phyloP scores from a whole-genome alignment of 1,284 basidiomycete genomes.

The Pterulicium gracile region DNA sequence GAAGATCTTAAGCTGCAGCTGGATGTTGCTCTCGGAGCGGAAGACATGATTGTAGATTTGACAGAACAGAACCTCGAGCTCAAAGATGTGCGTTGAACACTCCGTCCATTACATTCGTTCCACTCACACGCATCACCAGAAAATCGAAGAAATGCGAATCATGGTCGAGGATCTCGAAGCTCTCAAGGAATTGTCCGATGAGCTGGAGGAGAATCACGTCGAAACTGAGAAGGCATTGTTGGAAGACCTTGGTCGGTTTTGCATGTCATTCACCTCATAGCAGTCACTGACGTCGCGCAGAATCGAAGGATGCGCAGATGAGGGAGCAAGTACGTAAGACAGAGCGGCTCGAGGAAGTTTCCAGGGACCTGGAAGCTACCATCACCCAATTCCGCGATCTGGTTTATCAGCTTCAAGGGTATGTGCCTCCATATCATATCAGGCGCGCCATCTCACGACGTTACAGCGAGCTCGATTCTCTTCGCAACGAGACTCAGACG shows the following conservation, averaged over 20 bases:
- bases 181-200: slow-evolving; percentile 92
- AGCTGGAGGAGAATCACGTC: slow-evolving; percentile 93
- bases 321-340: slow-evolving; percentile 59
- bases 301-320: slow-evolving; percentile 60
- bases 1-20: slow-evolving; percentile 93
- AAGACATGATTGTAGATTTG: slow-evolving; percentile 92
- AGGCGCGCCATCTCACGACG: slow-evolving; percentile 5
- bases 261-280: neutral
- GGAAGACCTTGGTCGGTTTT: slow-evolving; percentile 72
- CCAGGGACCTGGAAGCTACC: slow-evolving; percentile 79
- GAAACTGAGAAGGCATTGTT: slow-evolving; percentile 91
- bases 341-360: slow-evolving; percentile 62
- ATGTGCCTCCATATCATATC: slow-evolving; percentile 12
- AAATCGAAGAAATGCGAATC: slow-evolving; percentile 93
- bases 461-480: slow-evolving; percentile 68
- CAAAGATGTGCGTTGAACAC: slow-evolving; percentile 51
- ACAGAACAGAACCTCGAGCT: slow-evolving; percentile 91
- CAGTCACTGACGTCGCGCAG: slow-evolving; percentile 27
- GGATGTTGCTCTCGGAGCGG: slow-evolving; percentile 90
- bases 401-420: slow-evolving; percentile 77
- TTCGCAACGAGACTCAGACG: slow-evolving; percentile 76
- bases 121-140: slow-evolving; percentile 33
- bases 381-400: slow-evolving; percentile 88
- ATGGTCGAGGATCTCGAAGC: slow-evolving; percentile 95
- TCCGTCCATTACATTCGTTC: slow-evolving; percentile 2